Conservation (phyloP, 345 rosid species). For the Physaria fendleri region DNA sequence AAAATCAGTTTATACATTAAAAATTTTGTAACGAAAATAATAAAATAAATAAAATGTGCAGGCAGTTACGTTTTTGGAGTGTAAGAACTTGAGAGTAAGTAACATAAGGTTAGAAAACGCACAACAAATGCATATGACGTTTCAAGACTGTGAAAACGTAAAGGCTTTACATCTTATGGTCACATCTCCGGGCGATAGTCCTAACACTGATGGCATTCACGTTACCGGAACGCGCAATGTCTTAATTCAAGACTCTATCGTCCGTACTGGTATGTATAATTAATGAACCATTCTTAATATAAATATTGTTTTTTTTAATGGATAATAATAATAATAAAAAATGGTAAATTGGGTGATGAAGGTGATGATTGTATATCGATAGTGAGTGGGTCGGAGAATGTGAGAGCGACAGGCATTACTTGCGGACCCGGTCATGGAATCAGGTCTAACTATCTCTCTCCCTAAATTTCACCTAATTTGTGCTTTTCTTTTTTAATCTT, state of each 20-base stretch:
- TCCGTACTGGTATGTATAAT: slow-evolving; percentile 60
- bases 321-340: neutral
- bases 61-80: slow-evolving; percentile 67
- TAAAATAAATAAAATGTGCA: slow-evolving; percentile 27
- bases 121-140: slow-evolving; percentile 70
- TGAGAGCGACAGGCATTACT: slow-evolving; percentile 58
- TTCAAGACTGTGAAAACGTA: slow-evolving; percentile 53
- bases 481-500: no score
- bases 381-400: slow-evolving; percentile 77
- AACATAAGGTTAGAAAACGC: slow-evolving; percentile 59
- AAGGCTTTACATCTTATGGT: slow-evolving; percentile 46
- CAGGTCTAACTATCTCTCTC: slow-evolving; percentile 49
- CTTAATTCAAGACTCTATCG: slow-evolving; percentile 45
- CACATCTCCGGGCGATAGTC: slow-evolving; percentile 65
- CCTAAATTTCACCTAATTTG: slow-evolving; percentile 27
- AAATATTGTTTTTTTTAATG: neutral
- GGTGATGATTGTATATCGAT: slow-evolving; percentile 96
- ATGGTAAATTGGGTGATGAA: slow-evolving; percentile 19
- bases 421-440: slow-evolving; percentile 99
- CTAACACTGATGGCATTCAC: slow-evolving; percentile 92
- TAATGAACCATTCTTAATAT: neutral
- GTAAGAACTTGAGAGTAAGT: slow-evolving; percentile 54
- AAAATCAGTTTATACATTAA: neutral
- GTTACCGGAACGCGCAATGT: slow-evolving; percentile 59
- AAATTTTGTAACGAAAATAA: neutral